Base-by-base conservation (phyloP, 352 stramenopile genomes). In the Globisporangium megalacanthum region DNA sequence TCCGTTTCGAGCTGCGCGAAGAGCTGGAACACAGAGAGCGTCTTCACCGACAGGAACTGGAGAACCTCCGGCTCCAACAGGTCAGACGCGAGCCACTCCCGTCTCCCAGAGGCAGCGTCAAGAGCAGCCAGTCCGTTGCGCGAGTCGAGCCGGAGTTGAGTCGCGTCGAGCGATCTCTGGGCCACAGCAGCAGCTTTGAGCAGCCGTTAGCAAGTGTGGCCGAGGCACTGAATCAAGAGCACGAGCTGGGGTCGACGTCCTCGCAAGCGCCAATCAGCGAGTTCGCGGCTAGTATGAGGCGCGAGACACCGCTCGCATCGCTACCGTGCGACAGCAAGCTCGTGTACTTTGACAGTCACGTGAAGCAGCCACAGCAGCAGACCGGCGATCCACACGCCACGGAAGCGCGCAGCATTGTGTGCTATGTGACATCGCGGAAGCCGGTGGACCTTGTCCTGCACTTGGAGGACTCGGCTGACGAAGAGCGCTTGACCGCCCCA, bases 241-340 rank as follows among this genome's bases (percentile, higher is more conserved):
- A 25, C 8, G 53, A 58, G 25, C 41, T 58, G 15, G 49, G 39
- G 3, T 58, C 57, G 13, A 57, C 49, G 29, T 62, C 42, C 7
- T 37, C 49, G 6, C 42, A 52, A n/a, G 20, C 49, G 14, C 15
- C 17, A 13, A 20, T 39, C 46, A 64, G 31, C n/a, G 8, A 52
- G 25, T 29, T 29, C 25, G 25, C 25, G 17, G 50, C 11, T 6
- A 49, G 14, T 11, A 17, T 9, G 47, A 13, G 6, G n/a, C 20
- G 14, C 44, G 11, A 15, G 22, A 15, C 25, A 3, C 54, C 54
- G 10, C 52, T 65, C 19, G 49, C 46, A 1, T 79, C 72, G 14
- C 57, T 88, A 5, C 56, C 66, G 8, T 78, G 75, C 17, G 77
- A 88, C 39, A 88, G 77, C 61, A 73, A 71, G 36, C 66, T 88